Evolutionary conservation across 352 stramenopile genomes (phyloP).

Genomic region (Thalassiosira exigua): DNA sequence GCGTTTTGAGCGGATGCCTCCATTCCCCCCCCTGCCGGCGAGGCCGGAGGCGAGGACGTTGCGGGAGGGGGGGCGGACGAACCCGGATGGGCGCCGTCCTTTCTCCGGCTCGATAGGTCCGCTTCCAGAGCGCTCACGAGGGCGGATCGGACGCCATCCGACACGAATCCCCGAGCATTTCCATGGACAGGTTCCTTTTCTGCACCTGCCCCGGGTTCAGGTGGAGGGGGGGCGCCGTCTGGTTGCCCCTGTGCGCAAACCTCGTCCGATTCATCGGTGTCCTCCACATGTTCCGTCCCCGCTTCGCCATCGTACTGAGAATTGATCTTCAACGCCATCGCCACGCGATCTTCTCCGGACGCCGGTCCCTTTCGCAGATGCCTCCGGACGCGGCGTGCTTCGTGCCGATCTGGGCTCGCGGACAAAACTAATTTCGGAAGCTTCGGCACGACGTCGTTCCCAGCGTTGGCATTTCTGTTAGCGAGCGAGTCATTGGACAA

Average conservation of each 20-base stretch:
- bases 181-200: conserved; percentile 1
- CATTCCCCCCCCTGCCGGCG: too few relatives aligned
- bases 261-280: background rate
- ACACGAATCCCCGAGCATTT: conserved; percentile 4
- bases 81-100: background rate
- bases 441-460: background rate
- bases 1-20: too few relatives aligned
- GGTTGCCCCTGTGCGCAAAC: background rate
- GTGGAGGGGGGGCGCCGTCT: background rate
- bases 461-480: background rate
- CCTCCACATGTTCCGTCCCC: background rate
- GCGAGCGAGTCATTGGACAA: too few relatives aligned
- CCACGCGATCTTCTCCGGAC: background rate
- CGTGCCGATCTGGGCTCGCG: conserved; percentile 11
- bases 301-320: background rate
- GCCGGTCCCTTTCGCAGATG: conserved; percentile 9
- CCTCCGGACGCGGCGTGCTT: conserved; percentile 12
- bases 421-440: background rate
- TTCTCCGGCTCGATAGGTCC: background rate
- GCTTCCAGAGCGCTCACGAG: background rate
- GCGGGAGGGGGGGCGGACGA: background rate
- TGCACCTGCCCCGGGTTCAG: background rate
- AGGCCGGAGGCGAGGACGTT: too few relatives aligned
- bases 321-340: background rate
- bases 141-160: conserved; percentile 3